These are phyloP conservation scores for Lactarius psammicola DNA, from an alignment of 768 basidiomycete genomes.

Conservation along the genomic window DNA sequence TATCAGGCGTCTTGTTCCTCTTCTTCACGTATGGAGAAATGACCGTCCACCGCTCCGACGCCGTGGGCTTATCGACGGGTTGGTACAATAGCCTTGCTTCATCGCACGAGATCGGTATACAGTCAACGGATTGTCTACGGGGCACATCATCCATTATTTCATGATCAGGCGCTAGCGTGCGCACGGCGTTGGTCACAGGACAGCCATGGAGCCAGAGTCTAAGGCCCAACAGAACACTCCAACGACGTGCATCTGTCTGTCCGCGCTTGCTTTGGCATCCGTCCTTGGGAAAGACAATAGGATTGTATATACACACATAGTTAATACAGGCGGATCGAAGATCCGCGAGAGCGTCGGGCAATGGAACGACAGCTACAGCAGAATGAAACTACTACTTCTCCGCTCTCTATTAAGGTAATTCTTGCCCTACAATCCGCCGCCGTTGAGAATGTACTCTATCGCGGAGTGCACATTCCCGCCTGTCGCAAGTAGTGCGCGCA, in stretches of 20 bases:
- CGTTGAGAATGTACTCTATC: conserved; percentile 87
- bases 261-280: not conserved
- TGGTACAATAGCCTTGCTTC: not conserved
- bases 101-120: too few species aligned
- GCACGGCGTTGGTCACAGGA: not conserved
- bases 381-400: not conserved
- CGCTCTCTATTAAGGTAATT: conserved; percentile 8
- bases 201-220: not conserved
- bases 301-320: conserved; percentile 17
- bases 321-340: conserved; percentile 13
- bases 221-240: not conserved
- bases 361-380: conserved; percentile 3
- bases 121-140: not conserved
- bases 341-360: not conserved
- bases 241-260: not conserved
- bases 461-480: conserved; percentile 92
- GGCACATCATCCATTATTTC: not conserved
- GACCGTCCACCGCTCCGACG: too few species aligned
- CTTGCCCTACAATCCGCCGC: conserved; percentile 58
- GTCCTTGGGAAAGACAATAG: not conserved
- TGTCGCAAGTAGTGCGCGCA: conserved; percentile 85
- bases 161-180: not conserved
- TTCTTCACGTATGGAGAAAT: not conserved
- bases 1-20: too few species aligned
- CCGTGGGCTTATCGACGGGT: not conserved